These are phyloP conservation scores for Litsea cubeba DNA, from an alignment of 164 flowering plant genomes.

Conservation along the genomic window DNA sequence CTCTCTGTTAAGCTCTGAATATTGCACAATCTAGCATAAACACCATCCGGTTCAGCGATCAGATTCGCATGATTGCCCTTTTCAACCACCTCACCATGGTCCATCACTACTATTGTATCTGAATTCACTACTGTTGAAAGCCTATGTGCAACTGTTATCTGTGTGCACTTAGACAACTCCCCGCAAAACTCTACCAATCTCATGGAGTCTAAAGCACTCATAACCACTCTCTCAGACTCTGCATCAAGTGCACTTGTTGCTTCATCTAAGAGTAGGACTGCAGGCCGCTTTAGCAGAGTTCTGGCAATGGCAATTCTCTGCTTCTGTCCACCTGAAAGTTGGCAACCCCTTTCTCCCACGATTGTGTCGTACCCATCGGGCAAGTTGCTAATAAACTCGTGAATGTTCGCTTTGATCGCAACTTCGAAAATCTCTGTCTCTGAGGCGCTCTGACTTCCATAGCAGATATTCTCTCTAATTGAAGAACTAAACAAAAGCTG, in stretches of 20 bases:
- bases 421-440: constrained; percentile 54
- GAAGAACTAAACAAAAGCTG: constrained; percentile 73
- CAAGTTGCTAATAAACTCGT: constrained; percentile 54
- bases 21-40: constrained; percentile 45
- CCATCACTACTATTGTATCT: constrained; percentile 62
- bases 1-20: constrained; percentile 35
- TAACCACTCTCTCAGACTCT: constrained; percentile 51
- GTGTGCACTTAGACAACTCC: constrained; percentile 29
- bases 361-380: constrained; percentile 57
- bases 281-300: constrained; percentile 56
- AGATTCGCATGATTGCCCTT: constrained; percentile 50
- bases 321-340: constrained; percentile 74
- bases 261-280: constrained; percentile 58
- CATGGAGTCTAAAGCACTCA: constrained; percentile 37
- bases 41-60: constrained; percentile 32
- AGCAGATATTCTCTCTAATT: constrained; percentile 57
- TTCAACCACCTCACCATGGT: constrained; percentile 58
- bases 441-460: constrained; percentile 51
- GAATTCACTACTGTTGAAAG: constrained; percentile 56
- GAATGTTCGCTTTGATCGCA: constrained; percentile 46
- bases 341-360: constrained; percentile 70
- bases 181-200: constrained; percentile 16
- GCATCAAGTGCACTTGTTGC: constrained; percentile 79
- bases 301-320: constrained; percentile 76
- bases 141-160: constrained; percentile 65